phyloP scores from a whole-genome alignment of 345 rosid genomes.

The Pugionium cornutum region DNA sequence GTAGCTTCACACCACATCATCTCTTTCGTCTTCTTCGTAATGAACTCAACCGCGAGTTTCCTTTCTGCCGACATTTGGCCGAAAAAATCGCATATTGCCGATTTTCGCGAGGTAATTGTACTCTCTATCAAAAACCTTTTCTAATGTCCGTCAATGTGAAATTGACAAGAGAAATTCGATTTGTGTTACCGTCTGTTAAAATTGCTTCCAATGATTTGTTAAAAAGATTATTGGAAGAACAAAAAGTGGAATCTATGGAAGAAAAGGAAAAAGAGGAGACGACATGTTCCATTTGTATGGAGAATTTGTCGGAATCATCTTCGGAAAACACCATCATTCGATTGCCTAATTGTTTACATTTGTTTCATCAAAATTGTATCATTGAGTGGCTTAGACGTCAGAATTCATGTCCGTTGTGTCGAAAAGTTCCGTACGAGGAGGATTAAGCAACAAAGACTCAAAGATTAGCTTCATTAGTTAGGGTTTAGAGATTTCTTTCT shows the following conservation, averaged over 20 bases:
- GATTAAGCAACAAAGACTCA: not conserved
- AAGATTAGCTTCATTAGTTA: too few relatives aligned
- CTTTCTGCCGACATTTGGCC: too few relatives aligned
- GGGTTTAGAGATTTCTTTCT: too few relatives aligned
- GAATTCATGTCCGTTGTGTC: slow-evolving; percentile 19
- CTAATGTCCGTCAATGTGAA: not conserved
- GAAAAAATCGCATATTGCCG: not conserved
- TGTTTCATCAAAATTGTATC: slow-evolving; percentile 31
- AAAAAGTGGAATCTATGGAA: not conserved
- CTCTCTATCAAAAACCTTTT: too few relatives aligned
- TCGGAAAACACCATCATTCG: not conserved
- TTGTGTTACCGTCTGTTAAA: not conserved
- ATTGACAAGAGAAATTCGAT: not conserved
- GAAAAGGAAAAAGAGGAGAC: too few relatives aligned
- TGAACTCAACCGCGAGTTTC: too few relatives aligned
- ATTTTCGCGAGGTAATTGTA: too few relatives aligned
- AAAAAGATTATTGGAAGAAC: slow-evolving; percentile 5
- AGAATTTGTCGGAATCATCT: not conserved
- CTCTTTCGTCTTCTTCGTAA: not conserved
- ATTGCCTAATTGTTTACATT: slow-evolving; percentile 20
- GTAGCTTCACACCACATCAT: not conserved
- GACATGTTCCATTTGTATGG: slow-evolving; percentile 21
- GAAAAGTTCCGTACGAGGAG: not conserved
- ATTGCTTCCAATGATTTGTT: not conserved
- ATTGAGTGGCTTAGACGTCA: slow-evolving; percentile 2